Conservation (phyloP, 257 asterid species). For the Penstemon eatonii region DNA sequence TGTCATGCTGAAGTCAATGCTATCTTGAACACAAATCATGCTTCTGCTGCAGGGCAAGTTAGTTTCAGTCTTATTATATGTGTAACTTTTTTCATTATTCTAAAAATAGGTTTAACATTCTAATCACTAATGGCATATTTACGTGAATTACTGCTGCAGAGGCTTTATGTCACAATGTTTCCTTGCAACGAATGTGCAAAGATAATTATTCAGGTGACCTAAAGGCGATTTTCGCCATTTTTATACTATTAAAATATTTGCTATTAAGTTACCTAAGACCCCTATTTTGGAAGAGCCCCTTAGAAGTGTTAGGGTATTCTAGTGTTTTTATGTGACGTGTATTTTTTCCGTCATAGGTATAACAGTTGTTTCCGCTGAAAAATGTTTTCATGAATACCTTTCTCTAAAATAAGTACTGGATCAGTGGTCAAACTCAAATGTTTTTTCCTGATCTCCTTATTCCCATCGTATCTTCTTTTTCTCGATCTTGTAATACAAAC, state of each 20-base stretch:
- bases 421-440: too few relatives aligned
- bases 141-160: constrained; percentile 53
- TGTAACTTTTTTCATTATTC: background rate
- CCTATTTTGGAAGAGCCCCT: background rate
- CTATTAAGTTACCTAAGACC: background rate
- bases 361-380: too few relatives aligned
- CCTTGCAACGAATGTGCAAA: constrained; percentile 97
- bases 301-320: too few relatives aligned
- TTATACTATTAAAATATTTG: background rate
- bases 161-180: constrained; percentile 90
- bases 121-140: constrained; percentile 10
- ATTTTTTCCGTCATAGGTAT: too few relatives aligned
- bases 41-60: constrained; percentile 96
- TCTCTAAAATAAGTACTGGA: background rate
- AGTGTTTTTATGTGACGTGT: too few relatives aligned
- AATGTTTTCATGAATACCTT: background rate
- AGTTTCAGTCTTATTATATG: constrained; percentile 26
- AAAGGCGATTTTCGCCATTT: background rate
- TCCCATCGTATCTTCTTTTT: background rate
- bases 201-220: constrained; percentile 79
- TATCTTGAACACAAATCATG: constrained; percentile 86
- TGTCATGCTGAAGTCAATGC: constrained; percentile 99
- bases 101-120: constrained; percentile 10
- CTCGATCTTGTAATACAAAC: background rate
- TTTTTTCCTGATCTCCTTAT: background rate